Evolutionary conservation across 2,329 filamentous ascomycete genomes (phyloP).

Genomic region (Verticillium alfalfae): DNA sequence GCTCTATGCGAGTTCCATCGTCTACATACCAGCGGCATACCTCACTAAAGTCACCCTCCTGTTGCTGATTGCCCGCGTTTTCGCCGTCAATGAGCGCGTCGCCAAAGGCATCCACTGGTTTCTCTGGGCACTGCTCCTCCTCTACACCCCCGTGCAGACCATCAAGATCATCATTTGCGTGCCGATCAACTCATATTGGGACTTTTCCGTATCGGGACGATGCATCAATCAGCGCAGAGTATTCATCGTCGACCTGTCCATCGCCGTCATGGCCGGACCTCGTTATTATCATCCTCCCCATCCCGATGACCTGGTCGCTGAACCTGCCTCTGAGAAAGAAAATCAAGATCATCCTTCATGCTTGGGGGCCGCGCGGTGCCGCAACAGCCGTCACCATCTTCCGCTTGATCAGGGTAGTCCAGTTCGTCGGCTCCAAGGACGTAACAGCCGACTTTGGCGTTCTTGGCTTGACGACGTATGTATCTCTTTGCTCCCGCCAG

Average conservation of each 20-base stretch:
- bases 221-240: conserved; percentile 24
- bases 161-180: conserved; percentile 18
- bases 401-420: conserved; percentile 15
- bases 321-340: conserved; percentile 20
- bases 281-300: conserved; percentile 24
- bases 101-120: conserved; percentile 20
- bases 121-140: conserved; percentile 16
- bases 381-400: conserved; percentile 21
- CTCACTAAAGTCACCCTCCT: conserved; percentile 24
- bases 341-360: conserved; percentile 22
- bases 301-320: conserved; percentile 23
- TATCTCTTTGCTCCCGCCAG: neutral
- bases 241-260: conserved; percentile 23
- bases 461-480: conserved; percentile 9
- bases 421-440: conserved; percentile 16
- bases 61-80: conserved; percentile 24
- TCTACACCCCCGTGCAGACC: conserved; percentile 20
- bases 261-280: conserved; percentile 26
- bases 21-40: conserved; percentile 22
- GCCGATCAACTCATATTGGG: conserved; percentile 18
- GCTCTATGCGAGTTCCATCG: conserved; percentile 19
- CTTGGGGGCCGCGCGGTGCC: conserved; percentile 22
- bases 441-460: conserved; percentile 17
- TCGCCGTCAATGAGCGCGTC: conserved; percentile 15
- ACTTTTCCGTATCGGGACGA: conserved; percentile 8